Conservation (phyloP, 805 yeast genomes). For the Pichia gijzeniarum region DNA sequence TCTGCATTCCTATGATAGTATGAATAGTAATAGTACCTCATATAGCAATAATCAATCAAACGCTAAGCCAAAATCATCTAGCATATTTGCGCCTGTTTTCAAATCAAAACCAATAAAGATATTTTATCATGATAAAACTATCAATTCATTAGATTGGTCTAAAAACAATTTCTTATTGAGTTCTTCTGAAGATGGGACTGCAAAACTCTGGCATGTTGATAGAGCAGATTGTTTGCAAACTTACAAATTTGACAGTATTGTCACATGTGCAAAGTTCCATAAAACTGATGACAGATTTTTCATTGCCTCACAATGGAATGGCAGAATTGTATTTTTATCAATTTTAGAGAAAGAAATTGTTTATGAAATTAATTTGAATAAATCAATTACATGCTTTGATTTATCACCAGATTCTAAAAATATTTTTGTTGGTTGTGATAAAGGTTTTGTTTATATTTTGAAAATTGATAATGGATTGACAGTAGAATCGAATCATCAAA, state of each 20-base stretch:
- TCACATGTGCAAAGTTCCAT: slow-evolving; percentile 73
- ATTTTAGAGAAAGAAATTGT: slow-evolving; percentile 65
- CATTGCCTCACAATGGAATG: slow-evolving; percentile 74
- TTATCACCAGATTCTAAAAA: slow-evolving; percentile 61
- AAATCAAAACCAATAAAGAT: slow-evolving; percentile 55
- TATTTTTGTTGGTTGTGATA: slow-evolving; percentile 69
- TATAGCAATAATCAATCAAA: background rate
- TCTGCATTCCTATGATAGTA: slow-evolving; percentile 1
- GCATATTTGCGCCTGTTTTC: slow-evolving; percentile 69
- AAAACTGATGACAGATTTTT: slow-evolving; percentile 85
- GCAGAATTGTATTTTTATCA: slow-evolving; percentile 74
- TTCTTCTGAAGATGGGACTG: slow-evolving; percentile 82
- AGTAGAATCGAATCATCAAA: slow-evolving; percentile 37
- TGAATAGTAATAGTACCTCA: background rate
- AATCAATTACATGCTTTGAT: slow-evolving; percentile 66
- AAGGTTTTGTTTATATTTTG: slow-evolving; percentile 57
- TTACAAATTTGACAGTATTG: slow-evolving; percentile 74
- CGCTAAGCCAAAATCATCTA: slow-evolving; percentile 13
- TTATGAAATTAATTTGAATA: slow-evolving; percentile 49
- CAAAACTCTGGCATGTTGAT: slow-evolving; percentile 78
- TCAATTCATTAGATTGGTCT: slow-evolving; percentile 82
- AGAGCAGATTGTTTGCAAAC: slow-evolving; percentile 54
- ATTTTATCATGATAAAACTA: slow-evolving; percentile 58
- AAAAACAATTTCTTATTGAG: slow-evolving; percentile 74
- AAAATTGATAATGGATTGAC: slow-evolving; percentile 51